Conservation (phyloP, 768 basidiomycete species). For the Filobasidium floriforme region DNA sequence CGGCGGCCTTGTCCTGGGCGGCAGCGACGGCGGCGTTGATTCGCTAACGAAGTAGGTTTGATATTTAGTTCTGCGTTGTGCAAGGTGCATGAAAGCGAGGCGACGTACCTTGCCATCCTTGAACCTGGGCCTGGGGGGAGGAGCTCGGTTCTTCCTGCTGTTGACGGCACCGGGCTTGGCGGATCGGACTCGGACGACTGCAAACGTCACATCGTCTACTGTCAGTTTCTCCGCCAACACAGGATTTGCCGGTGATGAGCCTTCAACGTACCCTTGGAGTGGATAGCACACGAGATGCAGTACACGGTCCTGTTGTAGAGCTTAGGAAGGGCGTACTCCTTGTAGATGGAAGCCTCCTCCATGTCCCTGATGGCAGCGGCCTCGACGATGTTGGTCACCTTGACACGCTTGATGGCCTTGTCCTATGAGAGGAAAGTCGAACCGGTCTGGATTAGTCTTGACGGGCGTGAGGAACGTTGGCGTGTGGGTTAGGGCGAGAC, state of each 20-base stretch:
- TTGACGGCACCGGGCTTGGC: conserved; percentile 71
- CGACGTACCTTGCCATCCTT: conserved; percentile 52
- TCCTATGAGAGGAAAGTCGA: conserved; percentile 53
- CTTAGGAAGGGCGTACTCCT: conserved; percentile 91
- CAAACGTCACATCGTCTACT: background rate
- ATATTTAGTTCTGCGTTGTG: background rate
- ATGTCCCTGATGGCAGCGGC: conserved; percentile 96
- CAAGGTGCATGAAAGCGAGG: background rate
- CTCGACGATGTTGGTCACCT: conserved; percentile 99
- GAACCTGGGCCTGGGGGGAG: conserved; percentile 91
- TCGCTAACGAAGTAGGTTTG: conserved; percentile 52
- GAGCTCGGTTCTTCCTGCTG: conserved; percentile 69
- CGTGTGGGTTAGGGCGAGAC: background rate
- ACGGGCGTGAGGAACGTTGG: background rate
- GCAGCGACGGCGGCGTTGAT: conserved; percentile 92
- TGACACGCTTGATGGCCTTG: conserved; percentile 99
- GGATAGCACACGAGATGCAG: conserved; percentile 98
- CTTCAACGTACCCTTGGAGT: conserved; percentile 75
- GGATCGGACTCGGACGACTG: conserved; percentile 97
- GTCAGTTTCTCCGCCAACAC: background rate
- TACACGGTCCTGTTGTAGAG: conserved; percentile 97
- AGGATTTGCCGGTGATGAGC: background rate
- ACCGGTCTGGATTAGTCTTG: background rate
- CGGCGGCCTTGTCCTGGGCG: conserved; percentile 61
- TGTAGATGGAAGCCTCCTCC: conserved; percentile 88